A percentile compares a stretch with the other conserved stretches of the same genome.
Evolutionary conservation across 345 rosid genomes (phyloP).

Genomic region (Populus ilicifolia): DNA sequence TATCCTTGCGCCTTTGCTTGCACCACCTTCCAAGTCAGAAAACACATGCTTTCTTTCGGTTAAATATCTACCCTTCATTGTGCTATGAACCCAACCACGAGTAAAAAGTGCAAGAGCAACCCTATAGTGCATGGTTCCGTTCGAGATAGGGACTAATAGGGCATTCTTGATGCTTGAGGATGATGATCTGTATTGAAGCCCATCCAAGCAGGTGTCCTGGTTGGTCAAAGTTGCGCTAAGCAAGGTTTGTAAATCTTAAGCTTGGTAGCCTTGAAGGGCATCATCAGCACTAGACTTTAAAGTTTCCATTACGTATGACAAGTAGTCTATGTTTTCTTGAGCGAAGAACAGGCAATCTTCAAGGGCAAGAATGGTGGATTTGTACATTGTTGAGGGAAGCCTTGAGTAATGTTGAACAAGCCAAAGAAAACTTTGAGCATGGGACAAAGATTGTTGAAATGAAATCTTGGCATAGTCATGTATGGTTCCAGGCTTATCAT

Average conservation of each 20-base stretch:
- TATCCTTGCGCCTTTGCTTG: neutral
- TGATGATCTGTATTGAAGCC: constrained; percentile 18
- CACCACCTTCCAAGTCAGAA: neutral
- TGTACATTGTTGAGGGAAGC: constrained; percentile 14
- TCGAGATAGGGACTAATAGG: constrained; percentile 10
- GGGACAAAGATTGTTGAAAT: constrained; percentile 11
- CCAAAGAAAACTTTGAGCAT: constrained; percentile 14
- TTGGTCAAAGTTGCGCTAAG: constrained; percentile 44
- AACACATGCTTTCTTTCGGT: constrained; percentile 3
- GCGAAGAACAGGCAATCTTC: constrained; percentile 36
- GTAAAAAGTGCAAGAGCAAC: constrained; percentile 31
- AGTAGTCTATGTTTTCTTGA: constrained; percentile 24
- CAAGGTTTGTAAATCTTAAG: constrained; percentile 24
- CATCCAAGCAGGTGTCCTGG: constrained; percentile 34
- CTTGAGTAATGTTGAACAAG: constrained; percentile 8
- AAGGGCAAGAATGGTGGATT: constrained; percentile 17
- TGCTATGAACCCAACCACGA: constrained; percentile 22
- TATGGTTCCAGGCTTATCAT: constrained; percentile 15
- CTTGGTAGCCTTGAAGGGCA: constrained; percentile 8
- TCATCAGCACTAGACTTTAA: neutral
- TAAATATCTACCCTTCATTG: constrained; percentile 1
- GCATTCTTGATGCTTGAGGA: constrained; percentile 10
- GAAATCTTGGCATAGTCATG: constrained; percentile 24
- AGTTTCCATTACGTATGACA: constrained; percentile 12
- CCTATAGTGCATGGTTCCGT: constrained; percentile 22